Evolutionary conservation across 805 yeast genomes (phyloP).

Genomic region (Saccharomycopsis sp.): DNA sequence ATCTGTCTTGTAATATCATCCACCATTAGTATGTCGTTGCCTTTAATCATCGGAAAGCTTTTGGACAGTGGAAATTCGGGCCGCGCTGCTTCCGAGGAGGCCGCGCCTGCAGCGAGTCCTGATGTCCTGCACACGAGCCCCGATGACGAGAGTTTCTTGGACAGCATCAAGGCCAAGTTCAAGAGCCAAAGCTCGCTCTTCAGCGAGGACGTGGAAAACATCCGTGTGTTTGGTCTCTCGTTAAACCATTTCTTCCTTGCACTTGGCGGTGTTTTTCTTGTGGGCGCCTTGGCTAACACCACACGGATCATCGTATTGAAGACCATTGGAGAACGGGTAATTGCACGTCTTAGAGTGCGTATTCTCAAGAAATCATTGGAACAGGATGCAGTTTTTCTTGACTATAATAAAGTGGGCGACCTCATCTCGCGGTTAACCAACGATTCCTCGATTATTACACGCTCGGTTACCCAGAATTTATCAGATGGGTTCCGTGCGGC

Average conservation of each 20-base stretch:
- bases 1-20: slow-evolving; percentile 62
- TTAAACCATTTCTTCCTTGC: slow-evolving; percentile 57
- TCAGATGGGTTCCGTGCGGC: slow-evolving; percentile 87
- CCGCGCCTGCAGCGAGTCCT: slow-evolving; percentile 22
- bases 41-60: slow-evolving; percentile 78
- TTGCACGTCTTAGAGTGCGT: slow-evolving; percentile 74
- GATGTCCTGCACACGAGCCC: slow-evolving; percentile 22
- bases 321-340: slow-evolving; percentile 79
- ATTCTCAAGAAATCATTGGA: slow-evolving; percentile 69
- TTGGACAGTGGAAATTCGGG: slow-evolving; percentile 52
- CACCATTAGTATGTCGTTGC: slow-evolving; percentile 73
- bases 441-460: slow-evolving; percentile 83
- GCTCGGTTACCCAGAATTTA: slow-evolving; percentile 79
- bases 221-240: slow-evolving; percentile 51
- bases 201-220: slow-evolving; percentile 28
- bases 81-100: slow-evolving; percentile 15
- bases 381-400: slow-evolving; percentile 87
- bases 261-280: slow-evolving; percentile 53
- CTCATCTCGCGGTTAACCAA: slow-evolving; percentile 80
- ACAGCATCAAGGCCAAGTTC: slow-evolving; percentile 8
- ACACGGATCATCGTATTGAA: slow-evolving; percentile 73
- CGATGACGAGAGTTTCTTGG: no score
- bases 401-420: slow-evolving; percentile 86
- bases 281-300: slow-evolving; percentile 75
- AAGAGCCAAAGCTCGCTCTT: slow-evolving; percentile 19